Percentiles rank a stretch among this genome's conserved stretches.
Conservation (phyloP, 805 yeast species). For the Candida sithepensis region DNA sequence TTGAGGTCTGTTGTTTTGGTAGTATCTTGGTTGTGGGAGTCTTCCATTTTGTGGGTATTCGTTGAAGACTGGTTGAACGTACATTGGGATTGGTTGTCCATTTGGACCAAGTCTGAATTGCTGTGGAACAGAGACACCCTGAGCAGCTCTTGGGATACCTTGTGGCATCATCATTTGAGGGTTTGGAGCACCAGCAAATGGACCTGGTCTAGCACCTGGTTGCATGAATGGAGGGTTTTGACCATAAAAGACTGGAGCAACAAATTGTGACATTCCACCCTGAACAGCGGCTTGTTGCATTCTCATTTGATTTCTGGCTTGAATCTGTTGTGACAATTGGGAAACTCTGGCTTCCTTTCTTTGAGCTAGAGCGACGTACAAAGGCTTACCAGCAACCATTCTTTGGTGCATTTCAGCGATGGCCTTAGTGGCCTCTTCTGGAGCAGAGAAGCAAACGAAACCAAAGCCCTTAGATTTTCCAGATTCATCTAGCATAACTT, state of each 20-base stretch:
- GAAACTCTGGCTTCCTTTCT: constrained; percentile 96
- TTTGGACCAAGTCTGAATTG: constrained; percentile 74
- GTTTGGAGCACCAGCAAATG: constrained; percentile 69
- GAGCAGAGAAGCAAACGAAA: constrained; percentile 94
- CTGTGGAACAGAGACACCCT: constrained; percentile 49
- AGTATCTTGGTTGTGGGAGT: constrained; percentile 39
- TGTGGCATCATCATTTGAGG: constrained; percentile 72
- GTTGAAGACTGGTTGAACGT: constrained; percentile 79
- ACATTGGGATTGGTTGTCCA: constrained; percentile 80
- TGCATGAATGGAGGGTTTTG: constrained; percentile 77
- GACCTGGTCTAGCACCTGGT: constrained; percentile 68
- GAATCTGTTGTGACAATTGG: constrained; percentile 96
- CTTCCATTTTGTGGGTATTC: constrained; percentile 62
- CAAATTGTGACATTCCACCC: constrained; percentile 81
- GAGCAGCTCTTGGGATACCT: constrained; percentile 62
- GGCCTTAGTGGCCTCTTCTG: constrained; percentile 99
- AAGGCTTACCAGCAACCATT: constrained; percentile 91
- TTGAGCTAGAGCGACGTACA: constrained; percentile 98
- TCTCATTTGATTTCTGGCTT: constrained; percentile 97
- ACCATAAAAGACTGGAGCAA: constrained; percentile 81
- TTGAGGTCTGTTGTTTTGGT: constrained; percentile 38
- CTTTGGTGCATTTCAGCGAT: constrained; percentile 98
- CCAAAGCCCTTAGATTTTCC: constrained; percentile 98
- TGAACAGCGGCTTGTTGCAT: constrained; percentile 94
- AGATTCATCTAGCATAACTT: constrained; percentile 90